These are phyloP conservation scores for Balansia obtecta DNA, from an alignment of 2,329 filamentous ascomycete species.

Conservation along the genomic window DNA sequence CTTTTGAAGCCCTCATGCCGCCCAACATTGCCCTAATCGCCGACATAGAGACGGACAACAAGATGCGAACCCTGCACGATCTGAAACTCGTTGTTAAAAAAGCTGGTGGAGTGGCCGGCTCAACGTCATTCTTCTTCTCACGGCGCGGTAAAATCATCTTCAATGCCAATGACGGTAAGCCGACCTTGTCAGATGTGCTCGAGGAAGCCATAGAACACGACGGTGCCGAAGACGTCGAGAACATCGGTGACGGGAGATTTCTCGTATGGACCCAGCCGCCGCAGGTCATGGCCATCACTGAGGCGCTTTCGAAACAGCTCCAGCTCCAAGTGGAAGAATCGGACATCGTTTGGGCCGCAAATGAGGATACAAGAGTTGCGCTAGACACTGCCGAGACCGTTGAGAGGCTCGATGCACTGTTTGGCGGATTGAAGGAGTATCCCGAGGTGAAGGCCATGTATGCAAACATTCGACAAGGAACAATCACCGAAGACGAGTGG, in stretches of 20 bases:
- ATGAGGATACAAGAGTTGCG: slow-evolving; percentile 61
- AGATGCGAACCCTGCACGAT: slow-evolving; percentile 59
- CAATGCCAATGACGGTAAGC: slow-evolving; percentile 34
- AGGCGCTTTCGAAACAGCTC: slow-evolving; percentile 46
- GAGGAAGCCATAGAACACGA: slow-evolving; percentile 68
- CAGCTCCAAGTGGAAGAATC: slow-evolving; percentile 57
- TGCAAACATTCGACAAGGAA: slow-evolving; percentile 49
- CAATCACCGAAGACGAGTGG: slow-evolving; percentile 41
- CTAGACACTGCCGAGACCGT: slow-evolving; percentile 45
- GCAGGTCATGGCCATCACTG: slow-evolving; percentile 19
- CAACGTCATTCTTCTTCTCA: slow-evolving; percentile 75
- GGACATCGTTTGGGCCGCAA: slow-evolving; percentile 77
- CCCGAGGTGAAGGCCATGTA: slow-evolving; percentile 69
- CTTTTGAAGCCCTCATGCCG: slow-evolving; percentile 70
- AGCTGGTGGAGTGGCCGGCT: slow-evolving; percentile 54
- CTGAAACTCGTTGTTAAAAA: slow-evolving; percentile 61
- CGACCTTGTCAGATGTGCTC: slow-evolving; percentile 61
- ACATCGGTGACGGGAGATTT: slow-evolving; percentile 55
- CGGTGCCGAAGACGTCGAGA: slow-evolving; percentile 62
- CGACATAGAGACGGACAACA: slow-evolving; percentile 77
- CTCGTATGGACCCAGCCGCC: slow-evolving; percentile 39
- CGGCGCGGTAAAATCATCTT: slow-evolving; percentile 67
- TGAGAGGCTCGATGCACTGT: slow-evolving; percentile 45
- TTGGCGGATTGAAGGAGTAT: slow-evolving; percentile 50
- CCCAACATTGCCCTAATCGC: slow-evolving; percentile 67